Evolutionary conservation across 2,329 filamentous ascomycete genomes (phyloP).

Genomic region (Cryphonectria radicalis): DNA sequence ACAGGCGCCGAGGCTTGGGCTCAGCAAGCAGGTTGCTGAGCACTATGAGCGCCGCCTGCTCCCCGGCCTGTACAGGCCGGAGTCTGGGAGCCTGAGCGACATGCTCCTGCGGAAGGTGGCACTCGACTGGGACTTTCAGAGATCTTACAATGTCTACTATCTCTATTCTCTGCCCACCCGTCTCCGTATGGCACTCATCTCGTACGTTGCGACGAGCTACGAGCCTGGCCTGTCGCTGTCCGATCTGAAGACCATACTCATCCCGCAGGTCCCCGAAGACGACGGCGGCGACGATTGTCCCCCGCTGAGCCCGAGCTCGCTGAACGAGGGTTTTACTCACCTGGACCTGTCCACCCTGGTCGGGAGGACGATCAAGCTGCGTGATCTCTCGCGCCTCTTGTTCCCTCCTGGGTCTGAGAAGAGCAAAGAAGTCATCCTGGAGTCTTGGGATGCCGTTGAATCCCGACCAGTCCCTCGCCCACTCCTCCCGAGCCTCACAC

Average conservation of each 20-base stretch:
- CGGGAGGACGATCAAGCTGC: constrained; percentile 55
- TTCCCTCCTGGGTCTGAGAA: constrained; percentile 43
- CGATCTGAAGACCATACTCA: constrained; percentile 56
- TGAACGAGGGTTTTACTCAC: constrained; percentile 54
- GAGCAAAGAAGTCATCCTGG: constrained; percentile 41
- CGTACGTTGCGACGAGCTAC: constrained; percentile 51
- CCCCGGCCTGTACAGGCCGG: constrained; percentile 51
- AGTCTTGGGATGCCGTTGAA: constrained; percentile 58
- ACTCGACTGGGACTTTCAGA: constrained; percentile 58
- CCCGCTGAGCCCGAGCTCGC: constrained; percentile 31
- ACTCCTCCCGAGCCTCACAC: constrained; percentile 61
- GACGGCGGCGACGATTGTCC: constrained; percentile 34
- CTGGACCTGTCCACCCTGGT: constrained; percentile 60
- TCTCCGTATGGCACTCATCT: constrained; percentile 56
- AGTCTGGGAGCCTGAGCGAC: constrained; percentile 54
- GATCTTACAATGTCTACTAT: constrained; percentile 60
- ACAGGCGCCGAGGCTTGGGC: constrained; percentile 33
- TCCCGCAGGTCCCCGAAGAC: constrained; percentile 38
- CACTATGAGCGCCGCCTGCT: constrained; percentile 35
- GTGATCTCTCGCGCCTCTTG: constrained; percentile 56
- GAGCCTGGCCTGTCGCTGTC: constrained; percentile 51
- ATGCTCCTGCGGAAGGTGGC: constrained; percentile 55
- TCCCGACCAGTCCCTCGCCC: constrained; percentile 38
- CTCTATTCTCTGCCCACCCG: constrained; percentile 59
- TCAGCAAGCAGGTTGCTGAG: not conserved